phyloP scores from a whole-genome alignment of 148 eudicot species.

The Polygonum aviculare region DNA sequence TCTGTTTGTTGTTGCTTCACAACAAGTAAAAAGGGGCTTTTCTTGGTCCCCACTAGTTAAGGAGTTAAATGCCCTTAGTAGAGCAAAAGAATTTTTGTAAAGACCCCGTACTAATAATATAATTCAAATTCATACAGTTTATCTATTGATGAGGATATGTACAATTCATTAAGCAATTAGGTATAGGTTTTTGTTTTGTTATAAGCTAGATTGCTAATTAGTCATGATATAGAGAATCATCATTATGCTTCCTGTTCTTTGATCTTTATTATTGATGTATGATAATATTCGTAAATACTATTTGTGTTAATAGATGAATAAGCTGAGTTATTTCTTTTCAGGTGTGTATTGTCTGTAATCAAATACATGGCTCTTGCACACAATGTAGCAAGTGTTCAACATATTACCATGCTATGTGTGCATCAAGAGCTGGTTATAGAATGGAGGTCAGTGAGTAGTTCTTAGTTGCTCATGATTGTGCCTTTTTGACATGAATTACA shows the following conservation, averaged over 20 bases:
- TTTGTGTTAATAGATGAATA: not conserved
- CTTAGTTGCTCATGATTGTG: conserved; percentile 1
- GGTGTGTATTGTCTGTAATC: conserved; percentile 95
- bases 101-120: not conserved
- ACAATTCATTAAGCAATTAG: not conserved
- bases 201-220: not conserved
- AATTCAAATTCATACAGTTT: not conserved
- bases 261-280: not conserved
- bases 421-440: conserved; percentile 94
- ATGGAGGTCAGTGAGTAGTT: conserved; percentile 71
- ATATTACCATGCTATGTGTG: conserved; percentile 96
- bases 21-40: not conserved
- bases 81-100: not conserved
- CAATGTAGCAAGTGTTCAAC: conserved; percentile 97
- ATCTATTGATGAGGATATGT: not conserved
- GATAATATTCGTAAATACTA: not conserved
- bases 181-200: not conserved
- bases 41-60: not conserved
- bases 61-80: not conserved
- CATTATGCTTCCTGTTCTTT: not conserved
- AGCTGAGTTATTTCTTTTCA: conserved; percentile 18
- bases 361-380: conserved; percentile 98
- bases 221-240: not conserved
- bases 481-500: not conserved
- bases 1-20: not conserved